Base-by-base conservation (phyloP, 139 green algal species). In the Chlamydomonas sp. region DNA sequence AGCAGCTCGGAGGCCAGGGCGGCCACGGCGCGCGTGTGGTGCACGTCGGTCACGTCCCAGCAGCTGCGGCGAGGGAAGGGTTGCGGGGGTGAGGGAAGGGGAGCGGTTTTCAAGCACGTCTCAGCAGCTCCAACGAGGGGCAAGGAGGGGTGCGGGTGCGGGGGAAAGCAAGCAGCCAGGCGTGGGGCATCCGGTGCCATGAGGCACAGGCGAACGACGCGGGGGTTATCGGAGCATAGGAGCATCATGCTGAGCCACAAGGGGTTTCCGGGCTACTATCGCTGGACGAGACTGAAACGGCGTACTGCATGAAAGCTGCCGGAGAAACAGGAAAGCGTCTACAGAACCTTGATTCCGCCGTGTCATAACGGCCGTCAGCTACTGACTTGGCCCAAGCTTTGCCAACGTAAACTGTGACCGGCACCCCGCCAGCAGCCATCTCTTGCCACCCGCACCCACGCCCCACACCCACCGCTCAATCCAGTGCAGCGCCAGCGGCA, bases 41-140 rank as follows among this genome's bases (percentile, higher is more conserved):
- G 49, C 12, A 85, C 31, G 79, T 91, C 93, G 78, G 64, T 76
- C 3, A 95, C 94, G 78, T 96, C 94, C 96, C 97, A 99, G 74
- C 92, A 95, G 73, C 91, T 92, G 77, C 60, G 63, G 10, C 3
- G 0, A 20, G 3, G 7, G 78, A 17, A 18, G 20, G 78, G 59
- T 57, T 4, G 76, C 12, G 76, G 15, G 59, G 59, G 15, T 12
- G 5, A 15, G 59, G 59, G 76, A 57, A 4, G 76, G 59, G 71
- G 71, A 59, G 71, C 2, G 20, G 5, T 58, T 3, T 2, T 3
- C 14, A 14, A 68, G 69, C 49, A 74, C 20, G 20, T 59, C 17
- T n/a, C 71, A 87, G 71, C 60, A 59, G 78, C 68, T 49, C 58
- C 17, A 49, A 8, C 58, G 58, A 31, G 16, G 14, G 18, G 9